Evolutionary conservation across 2,329 filamentous ascomycete genomes (phyloP).

Genomic region (Pseudocercospora eumusae): DNA sequence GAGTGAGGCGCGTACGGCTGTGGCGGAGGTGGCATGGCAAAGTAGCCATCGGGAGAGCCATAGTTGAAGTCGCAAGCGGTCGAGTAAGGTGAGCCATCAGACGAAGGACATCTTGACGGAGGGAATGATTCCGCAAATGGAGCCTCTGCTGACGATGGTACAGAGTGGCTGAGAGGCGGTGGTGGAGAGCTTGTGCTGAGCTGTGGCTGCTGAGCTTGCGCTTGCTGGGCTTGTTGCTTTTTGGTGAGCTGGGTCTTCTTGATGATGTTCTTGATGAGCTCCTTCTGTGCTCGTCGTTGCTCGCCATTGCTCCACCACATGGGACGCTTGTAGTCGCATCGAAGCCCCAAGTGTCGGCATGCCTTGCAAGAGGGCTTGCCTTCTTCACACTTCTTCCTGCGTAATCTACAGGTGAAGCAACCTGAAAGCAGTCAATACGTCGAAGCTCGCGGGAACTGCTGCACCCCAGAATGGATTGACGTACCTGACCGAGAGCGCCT

Average conservation of each 20-base stretch:
- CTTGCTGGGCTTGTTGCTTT: slow-evolving; percentile 62
- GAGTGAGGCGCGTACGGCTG: slow-evolving; percentile 39
- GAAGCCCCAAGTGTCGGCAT: slow-evolving; percentile 72
- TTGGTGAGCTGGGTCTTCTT: slow-evolving; percentile 94
- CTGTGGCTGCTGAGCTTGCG: slow-evolving; percentile 42
- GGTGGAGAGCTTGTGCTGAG: slow-evolving; percentile 66
- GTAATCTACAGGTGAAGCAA: slow-evolving; percentile 67
- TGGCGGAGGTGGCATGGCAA: slow-evolving; percentile 62
- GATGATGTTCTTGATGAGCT: slow-evolving; percentile 94
- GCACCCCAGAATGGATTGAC: slow-evolving; percentile 47
- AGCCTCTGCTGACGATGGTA: slow-evolving; percentile 67
- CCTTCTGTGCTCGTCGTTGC: slow-evolving; percentile 81
- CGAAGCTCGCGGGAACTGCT: slow-evolving; percentile 32
- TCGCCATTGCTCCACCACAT: slow-evolving; percentile 98
- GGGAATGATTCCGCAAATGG: slow-evolving; percentile 70
- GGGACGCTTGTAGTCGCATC: slow-evolving; percentile 94
- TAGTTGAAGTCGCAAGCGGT: slow-evolving; percentile 67
- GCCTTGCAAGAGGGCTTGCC: slow-evolving; percentile 64
- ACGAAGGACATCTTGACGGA: slow-evolving; percentile 68
- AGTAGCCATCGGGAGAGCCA: slow-evolving; percentile 54
- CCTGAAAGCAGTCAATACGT: slow-evolving; percentile 51
- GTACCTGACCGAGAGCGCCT: slow-evolving; percentile 90
- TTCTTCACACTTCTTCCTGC: slow-evolving; percentile 71
- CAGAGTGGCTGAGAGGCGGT: slow-evolving; percentile 70
- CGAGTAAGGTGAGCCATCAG: slow-evolving; percentile 77